These are phyloP conservation scores for Sorghum bicolor DNA, from an alignment of 176 grass and related monocot species.

Conservation along the genomic window Sorghum_bicolor_NCBIv3 NC_012876.2:1801001-1801500, in stretches of 20 bases:
- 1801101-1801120: not conserved
- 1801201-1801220: not conserved
- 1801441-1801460: not conserved
- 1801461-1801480: not conserved
- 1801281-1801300: not conserved
- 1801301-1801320: not conserved
- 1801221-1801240: too few relatives aligned
- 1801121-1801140: not conserved
- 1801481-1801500: not conserved
- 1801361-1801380: not conserved
- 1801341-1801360: not conserved
- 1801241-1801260: not conserved
- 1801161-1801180: not conserved
- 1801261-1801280: not conserved
- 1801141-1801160: not conserved
- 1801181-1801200: not conserved
- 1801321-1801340: not conserved
- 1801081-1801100: conserved; percentile 7
- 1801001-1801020: conserved; percentile 25
- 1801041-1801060: not conserved
- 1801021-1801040: not conserved
- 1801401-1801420: too few relatives aligned
- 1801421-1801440: too few relatives aligned
- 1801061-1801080: not conserved
- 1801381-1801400: not conserved